These are phyloP conservation scores for Candida koratica DNA, from an alignment of 805 yeast genomes.

Conservation along the genomic window DNA sequence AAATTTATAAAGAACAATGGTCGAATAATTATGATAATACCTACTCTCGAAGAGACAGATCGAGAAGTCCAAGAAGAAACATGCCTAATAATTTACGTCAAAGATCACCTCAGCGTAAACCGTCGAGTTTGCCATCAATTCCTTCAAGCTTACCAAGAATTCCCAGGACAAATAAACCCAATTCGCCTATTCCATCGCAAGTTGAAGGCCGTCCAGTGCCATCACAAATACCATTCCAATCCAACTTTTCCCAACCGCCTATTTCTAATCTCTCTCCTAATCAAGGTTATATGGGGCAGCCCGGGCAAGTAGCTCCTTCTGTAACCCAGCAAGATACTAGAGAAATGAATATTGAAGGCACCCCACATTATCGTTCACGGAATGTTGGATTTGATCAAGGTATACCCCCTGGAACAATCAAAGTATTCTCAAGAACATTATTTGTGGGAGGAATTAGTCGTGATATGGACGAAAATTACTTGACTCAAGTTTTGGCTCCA, in stretches of 20 bases:
- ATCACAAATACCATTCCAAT: conserved; percentile 2
- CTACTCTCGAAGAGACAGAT: conserved; percentile 50
- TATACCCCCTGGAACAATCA: conserved; percentile 73
- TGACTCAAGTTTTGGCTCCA: conserved; percentile 70
- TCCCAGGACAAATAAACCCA: conserved; percentile 7
- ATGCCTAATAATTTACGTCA: conserved; percentile 22
- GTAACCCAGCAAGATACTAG: conserved; percentile 13
- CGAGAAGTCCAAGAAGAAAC: conserved; percentile 46
- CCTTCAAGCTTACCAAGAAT: conserved; percentile 11
- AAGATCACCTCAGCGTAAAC: conserved; percentile 23
- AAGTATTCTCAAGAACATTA: conserved; percentile 83
- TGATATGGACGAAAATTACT: conserved; percentile 69
- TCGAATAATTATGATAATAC: conserved; percentile 17
- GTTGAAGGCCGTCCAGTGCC: conserved; percentile 1
- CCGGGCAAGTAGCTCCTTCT: not conserved
- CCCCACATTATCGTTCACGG: conserved; percentile 73
- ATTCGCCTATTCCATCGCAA: conserved; percentile 4
- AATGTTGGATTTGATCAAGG: conserved; percentile 65
- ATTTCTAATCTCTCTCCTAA: conserved; percentile 5
- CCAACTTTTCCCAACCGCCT: conserved; percentile 9
- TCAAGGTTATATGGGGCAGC: conserved; percentile 8
- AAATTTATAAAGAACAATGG: not conserved
- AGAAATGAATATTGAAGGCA: conserved; percentile 63
- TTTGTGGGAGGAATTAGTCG: conserved; percentile 93
- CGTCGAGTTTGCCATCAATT: conserved; percentile 16